Evolutionary conservation across 371 early-diverging fungal species (phyloP), one percentile per base, ranked within the genome.

Genomic region (Mortierella sp.): DNA sequence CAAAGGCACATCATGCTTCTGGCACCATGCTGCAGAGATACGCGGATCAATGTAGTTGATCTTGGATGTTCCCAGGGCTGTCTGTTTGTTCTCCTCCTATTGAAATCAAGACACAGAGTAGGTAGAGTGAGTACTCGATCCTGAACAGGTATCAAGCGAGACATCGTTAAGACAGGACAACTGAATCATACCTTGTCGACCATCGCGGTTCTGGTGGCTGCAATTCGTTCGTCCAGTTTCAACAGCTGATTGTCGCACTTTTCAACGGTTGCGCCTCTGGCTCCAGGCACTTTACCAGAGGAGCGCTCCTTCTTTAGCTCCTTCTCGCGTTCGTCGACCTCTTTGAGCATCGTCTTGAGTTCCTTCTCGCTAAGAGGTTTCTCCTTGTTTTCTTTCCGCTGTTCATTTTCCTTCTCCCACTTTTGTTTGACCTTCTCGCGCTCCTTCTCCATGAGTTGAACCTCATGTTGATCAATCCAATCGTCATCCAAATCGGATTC

Each of bases 11-110:
- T 89, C 83, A 70, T 92, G 78, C 70, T 91, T 91, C 55, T 90
- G 83, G 82, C 96, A 94, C 99, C 99, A 98, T 24, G 95, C 93
- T 23, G 90, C 89, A 10, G 95, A 90, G 56, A 98, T 98, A 46
- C 99, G 90, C 30, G 99, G 99, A 74, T 98, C 99, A 66, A 98
- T 96, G 82, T 98, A 98, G 83, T 98, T 98, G 82, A 94, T 90
- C 85, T 97, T 98, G 41, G 96, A 97, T 0, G 99, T 98, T n/a
- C 95, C 89, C 63, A 98, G 81, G 0, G 99, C 95, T n/a, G 97
- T 96, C 48, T 93, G 91, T 82, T 97, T 98, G 86, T 95, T 95
- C 62, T 97, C 97, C 78, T 98, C 98, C 91, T 93, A 62, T 56
- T 30, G 34, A n/a, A 21, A 23, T 24, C 23, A 47, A 47, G 23